These are phyloP conservation scores for Kregervanrija delftensis DNA, from an alignment of 805 yeast genomes.

Conservation along the genomic window DNA sequence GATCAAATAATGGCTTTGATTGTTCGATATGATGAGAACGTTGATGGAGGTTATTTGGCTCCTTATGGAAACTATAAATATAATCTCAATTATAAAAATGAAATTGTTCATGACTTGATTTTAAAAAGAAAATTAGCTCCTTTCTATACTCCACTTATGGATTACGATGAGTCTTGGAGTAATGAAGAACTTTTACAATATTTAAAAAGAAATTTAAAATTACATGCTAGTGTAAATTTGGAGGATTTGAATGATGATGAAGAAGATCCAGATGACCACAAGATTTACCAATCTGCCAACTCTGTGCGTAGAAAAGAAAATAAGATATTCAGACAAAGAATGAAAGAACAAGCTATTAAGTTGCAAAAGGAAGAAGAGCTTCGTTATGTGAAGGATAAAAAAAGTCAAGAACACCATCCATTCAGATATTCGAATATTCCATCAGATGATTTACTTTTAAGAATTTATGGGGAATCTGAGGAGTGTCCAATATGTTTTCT, in stretches of 20 bases:
- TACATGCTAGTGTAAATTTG: constrained; percentile 48
- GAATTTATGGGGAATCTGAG: constrained; percentile 56
- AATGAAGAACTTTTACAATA: constrained; percentile 57
- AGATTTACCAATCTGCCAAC: constrained; percentile 42
- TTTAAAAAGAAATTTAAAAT: constrained; percentile 37
- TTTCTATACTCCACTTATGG: constrained; percentile 83
- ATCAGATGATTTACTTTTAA: constrained; percentile 41
- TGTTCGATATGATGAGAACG: constrained; percentile 59
- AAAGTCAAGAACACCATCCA: constrained; percentile 19
- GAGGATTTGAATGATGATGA: constrained; percentile 43
- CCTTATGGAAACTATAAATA: constrained; percentile 86
- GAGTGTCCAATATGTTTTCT: constrained; percentile 97
- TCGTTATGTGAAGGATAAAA: constrained; percentile 26
- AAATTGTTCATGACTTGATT: constrained; percentile 65
- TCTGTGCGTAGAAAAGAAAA: constrained; percentile 43
- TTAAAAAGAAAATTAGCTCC: constrained; percentile 75
- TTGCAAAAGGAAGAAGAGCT: constrained; percentile 31
- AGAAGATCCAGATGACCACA: constrained; percentile 60
- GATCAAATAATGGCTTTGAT: constrained; percentile 49
- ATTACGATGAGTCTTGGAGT: constrained; percentile 64
- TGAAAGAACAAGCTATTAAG: constrained; percentile 32
- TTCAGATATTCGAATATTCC: constrained; percentile 28
- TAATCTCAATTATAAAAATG: constrained; percentile 66
- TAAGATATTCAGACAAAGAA: constrained; percentile 33
- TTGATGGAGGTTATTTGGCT: constrained; percentile 91